phyloP scores from a whole-genome alignment of 208 protist genomes.

The Crithidia bombi region DNA sequence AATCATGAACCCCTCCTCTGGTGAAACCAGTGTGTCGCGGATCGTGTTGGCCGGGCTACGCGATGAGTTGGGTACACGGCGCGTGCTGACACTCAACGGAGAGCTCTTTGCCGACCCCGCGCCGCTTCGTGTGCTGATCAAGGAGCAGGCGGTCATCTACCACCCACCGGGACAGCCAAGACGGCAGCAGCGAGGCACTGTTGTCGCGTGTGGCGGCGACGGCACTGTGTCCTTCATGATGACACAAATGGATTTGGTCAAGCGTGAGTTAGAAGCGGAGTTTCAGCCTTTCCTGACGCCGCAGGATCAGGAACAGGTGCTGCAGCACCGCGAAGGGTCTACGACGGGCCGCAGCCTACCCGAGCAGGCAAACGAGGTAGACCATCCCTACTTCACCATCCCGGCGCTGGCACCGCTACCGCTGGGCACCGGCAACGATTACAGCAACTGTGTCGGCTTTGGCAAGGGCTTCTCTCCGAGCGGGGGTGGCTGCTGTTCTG shows the following conservation, averaged over 20 bases:
- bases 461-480: slow-evolving; percentile 52
- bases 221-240: slow-evolving; percentile 87
- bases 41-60: slow-evolving; percentile 46
- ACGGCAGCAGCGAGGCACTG: slow-evolving; percentile 59
- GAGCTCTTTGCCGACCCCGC: slow-evolving; percentile 59
- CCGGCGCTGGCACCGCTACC: slow-evolving; percentile 78
- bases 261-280: slow-evolving; percentile 50
- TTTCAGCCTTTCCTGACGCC: slow-evolving; percentile 17
- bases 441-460: slow-evolving; percentile 80
- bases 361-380: neutral
- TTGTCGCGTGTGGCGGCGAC: slow-evolving; percentile 84
- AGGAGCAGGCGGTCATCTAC: slow-evolving; percentile 63
- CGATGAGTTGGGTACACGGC: slow-evolving; percentile 49
- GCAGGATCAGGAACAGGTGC: neutral
- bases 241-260: slow-evolving; percentile 63
- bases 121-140: slow-evolving; percentile 54
- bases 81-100: slow-evolving; percentile 52
- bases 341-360: neutral
- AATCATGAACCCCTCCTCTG: slow-evolving; percentile 75
- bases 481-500: slow-evolving; percentile 10
- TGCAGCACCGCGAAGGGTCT: neutral
- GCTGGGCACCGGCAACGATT: slow-evolving; percentile 89
- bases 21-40: slow-evolving; percentile 43
- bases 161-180: slow-evolving; percentile 8
- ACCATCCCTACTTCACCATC: slow-evolving; percentile 42